These are phyloP conservation scores for Tylopilus orsonianus DNA, from an alignment of 1,284 basidiomycete species.

Conservation along the genomic window DNA sequence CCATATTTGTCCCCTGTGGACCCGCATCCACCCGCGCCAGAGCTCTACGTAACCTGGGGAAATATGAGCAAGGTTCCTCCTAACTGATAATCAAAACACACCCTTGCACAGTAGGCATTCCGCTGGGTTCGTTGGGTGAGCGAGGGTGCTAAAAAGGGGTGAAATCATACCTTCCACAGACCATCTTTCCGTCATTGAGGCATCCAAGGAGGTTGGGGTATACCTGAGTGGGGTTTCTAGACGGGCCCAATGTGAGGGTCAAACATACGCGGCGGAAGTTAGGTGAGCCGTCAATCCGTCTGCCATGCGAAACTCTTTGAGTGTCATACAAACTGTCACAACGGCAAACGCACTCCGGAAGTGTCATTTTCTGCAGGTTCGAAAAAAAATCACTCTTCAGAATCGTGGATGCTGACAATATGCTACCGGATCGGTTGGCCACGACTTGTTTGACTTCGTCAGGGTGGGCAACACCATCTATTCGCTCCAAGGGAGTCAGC, in stretches of 20 bases:
- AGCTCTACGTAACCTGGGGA: conserved; percentile 75
- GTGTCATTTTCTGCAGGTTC: conserved; percentile 91
- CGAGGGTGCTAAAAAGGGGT: background rate
- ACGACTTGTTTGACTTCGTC: conserved; percentile 90
- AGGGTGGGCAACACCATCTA: conserved; percentile 79
- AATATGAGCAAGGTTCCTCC: background rate
- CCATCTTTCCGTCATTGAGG: conserved; percentile 56
- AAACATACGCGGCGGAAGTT: conserved; percentile 86
- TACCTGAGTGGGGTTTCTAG: conserved; percentile 35
- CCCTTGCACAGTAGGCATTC: conserved; percentile 89
- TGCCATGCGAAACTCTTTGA: conserved; percentile 32
- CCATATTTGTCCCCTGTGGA: conserved; percentile 67
- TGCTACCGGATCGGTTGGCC: conserved; percentile 79
- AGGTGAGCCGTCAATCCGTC: conserved; percentile 89
- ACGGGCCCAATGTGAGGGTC: conserved; percentile 45
- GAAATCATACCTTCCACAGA: conserved; percentile 75
- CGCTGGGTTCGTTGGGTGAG: conserved; percentile 44
- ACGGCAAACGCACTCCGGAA: conserved; percentile 72
- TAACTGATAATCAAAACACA: conserved; percentile 34
- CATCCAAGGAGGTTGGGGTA: conserved; percentile 35
- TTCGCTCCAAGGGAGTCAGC: conserved; percentile 82
- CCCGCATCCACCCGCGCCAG: conserved; percentile 80
- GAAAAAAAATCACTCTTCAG: conserved; percentile 98
- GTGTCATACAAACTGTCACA: background rate
- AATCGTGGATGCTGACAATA: conserved; percentile 91